These are phyloP conservation scores for Naumovozyma dairenensis DNA, from an alignment of 805 yeast species.

Conservation along the genomic window DNA sequence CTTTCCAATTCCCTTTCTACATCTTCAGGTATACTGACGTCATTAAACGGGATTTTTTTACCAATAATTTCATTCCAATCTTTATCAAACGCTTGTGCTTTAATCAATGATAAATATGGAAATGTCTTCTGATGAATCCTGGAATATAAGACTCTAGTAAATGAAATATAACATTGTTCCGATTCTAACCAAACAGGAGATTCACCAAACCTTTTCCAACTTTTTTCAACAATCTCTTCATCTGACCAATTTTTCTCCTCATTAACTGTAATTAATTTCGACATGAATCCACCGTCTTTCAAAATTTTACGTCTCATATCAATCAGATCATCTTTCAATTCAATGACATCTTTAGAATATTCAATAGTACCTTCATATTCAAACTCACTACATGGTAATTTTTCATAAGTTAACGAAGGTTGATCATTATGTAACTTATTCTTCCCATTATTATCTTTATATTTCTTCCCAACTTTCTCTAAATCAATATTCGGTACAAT, in stretches of 20 bases:
- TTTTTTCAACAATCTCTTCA: slow-evolving; percentile 6
- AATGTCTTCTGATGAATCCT: slow-evolving; percentile 24
- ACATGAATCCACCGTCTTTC: background rate
- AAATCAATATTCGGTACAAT: slow-evolving; percentile 6
- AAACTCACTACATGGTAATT: slow-evolving; percentile 1
- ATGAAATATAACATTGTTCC: slow-evolving; percentile 40
- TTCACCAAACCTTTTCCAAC: slow-evolving; percentile 41
- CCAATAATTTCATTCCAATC: slow-evolving; percentile 32
- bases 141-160: slow-evolving; percentile 36
- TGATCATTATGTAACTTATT: background rate
- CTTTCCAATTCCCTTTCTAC: slow-evolving; percentile 23
- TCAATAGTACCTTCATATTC: slow-evolving; percentile 4
- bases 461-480: too few relatives aligned
- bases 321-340: slow-evolving; percentile 5
- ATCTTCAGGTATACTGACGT: slow-evolving; percentile 16
- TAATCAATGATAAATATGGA: slow-evolving; percentile 33
- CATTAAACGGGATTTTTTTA: slow-evolving; percentile 21
- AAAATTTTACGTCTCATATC: slow-evolving; percentile 4
- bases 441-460: background rate
- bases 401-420: background rate
- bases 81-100: slow-evolving; percentile 36
- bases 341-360: slow-evolving; percentile 3
- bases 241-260: slow-evolving; percentile 7
- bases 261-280: slow-evolving; percentile 1
- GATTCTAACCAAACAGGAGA: slow-evolving; percentile 42